Evolutionary conservation across 192 early-diverging fungal species (phyloP).

Genomic region (Mortierella alpina): DNA sequence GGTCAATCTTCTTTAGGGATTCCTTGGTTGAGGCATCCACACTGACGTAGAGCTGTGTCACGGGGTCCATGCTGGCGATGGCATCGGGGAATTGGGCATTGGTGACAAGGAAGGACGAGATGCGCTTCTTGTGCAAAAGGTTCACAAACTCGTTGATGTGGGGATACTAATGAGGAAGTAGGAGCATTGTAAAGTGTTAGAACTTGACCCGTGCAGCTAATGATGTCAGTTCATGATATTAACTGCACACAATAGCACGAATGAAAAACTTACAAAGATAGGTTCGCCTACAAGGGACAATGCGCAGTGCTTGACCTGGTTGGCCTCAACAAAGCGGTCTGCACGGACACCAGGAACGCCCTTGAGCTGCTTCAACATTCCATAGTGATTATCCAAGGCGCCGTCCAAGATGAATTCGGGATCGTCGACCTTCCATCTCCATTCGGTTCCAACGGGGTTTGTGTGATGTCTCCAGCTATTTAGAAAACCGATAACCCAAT

Average conservation of each 20-base stretch:
- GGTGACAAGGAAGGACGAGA: conserved; percentile 80
- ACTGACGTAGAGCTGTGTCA: conserved; percentile 80
- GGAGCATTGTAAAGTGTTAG: neutral
- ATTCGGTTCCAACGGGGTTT: conserved; percentile 78
- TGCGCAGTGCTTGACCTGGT: conserved; percentile 72
- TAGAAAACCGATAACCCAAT: neutral
- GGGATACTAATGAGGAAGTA: conserved; percentile 68
- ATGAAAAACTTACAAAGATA: conserved; percentile 56
- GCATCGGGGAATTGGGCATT: conserved; percentile 82
- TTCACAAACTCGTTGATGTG: conserved; percentile 82
- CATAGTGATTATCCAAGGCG: conserved; percentile 75
- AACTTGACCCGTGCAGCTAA: neutral
- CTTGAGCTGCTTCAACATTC: conserved; percentile 81
- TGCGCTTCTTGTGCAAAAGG: conserved; percentile 70
- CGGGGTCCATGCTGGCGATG: conserved; percentile 68
- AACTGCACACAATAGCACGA: neutral
- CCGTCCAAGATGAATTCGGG: conserved; percentile 74
- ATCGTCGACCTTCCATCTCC: conserved; percentile 79
- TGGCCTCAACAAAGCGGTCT: conserved; percentile 79
- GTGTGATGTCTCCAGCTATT: conserved; percentile 77
- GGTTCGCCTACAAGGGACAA: conserved; percentile 77
- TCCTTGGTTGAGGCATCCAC: conserved; percentile 84
- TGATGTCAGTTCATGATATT: neutral
- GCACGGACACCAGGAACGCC: conserved; percentile 81
- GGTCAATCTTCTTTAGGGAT: conserved; percentile 78